Base-by-base conservation (phyloP, 2,329 filamentous ascomycete genomes). In the Periconia macrospinosa region DNA sequence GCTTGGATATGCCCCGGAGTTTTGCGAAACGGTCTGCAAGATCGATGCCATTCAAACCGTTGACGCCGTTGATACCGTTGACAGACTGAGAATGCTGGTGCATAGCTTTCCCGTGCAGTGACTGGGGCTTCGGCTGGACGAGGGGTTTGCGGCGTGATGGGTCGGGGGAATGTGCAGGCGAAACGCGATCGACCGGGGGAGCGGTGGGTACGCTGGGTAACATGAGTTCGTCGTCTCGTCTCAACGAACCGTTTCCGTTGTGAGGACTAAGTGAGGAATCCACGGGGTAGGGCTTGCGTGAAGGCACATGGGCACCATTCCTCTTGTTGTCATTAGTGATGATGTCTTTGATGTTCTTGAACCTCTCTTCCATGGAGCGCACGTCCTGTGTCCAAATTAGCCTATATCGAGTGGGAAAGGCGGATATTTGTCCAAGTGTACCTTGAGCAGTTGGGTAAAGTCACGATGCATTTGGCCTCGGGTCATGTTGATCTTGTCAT, bases 51-150 rank as follows among this genome's bases (percentile, higher is more conserved):
- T 70, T 67, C 45, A 65, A 67, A 1, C 52, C 49, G 23, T 43
- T 44, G 18, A 42, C 8, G 23, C 62, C 65, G 47, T 66, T 68
- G 8, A 62, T 18, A 6, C 63, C 65, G 46, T 66, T 68, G 8
- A 62, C 20, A 6, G 60, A 64, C 0, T 60, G 42, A 10, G 58
- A 51, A 14, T 63, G 71, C n/a, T 77, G 66, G 18, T 75, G 74
- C 15, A 87, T 68, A 5, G 81, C 77, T 41, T 86, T 85, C 1
- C 87, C 86, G 61, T 87, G 85, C 2, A 91, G 76, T 5, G 81
- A 81, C 49, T 85, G 79, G 0, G 89, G 89, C 60, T 91, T 91
- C 2, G 88, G 87, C 20, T 86, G 84, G 9, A 88, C 75, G 5
- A 67, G 59, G 10, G 77, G 74, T 53, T 69, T 72, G 11, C 57